Base-by-base conservation (phyloP, 441 rosid genomes). In the Croton laevigatus region DNA sequence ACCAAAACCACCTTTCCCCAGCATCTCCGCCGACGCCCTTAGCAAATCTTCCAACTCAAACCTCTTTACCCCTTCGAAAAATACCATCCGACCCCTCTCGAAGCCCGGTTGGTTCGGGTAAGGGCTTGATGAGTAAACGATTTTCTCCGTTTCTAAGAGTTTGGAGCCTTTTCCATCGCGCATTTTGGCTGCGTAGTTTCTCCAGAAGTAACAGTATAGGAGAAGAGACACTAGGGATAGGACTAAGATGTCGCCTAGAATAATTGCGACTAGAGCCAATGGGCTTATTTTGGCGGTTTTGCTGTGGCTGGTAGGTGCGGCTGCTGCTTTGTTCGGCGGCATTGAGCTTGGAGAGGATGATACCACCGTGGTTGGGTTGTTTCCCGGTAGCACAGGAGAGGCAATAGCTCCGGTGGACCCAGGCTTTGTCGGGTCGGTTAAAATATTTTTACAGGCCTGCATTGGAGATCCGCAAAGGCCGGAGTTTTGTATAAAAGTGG, bases 1-100 rank as follows among this genome's bases (percentile, higher is more conserved):
- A 52, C 99, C 99, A 34, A 88, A 91, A 69, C 93, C 91, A 20
- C 99, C 99, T 70, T 91, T 96, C 48, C 99, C 99, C 65, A 96
- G 49, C 82, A 95, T 97, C 82, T 95, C 99, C 1, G 99, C 99
- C 11, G 99, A 95, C 44, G 98, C 99, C 76, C 95, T 79, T 78
- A 95, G 76, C 81, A 95, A 62, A 78, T 95, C 99, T 81, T 95
- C 99, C 73, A 95, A 80, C 61, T 93, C 97, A 52, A 95, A 95
- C 68, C 82, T 86, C 71, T 68, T 81, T 2, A 75, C 76, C 2
- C 87, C 84, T 61, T 93, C 94, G 55, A 95, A 88, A 76, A 93
- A 95, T 68, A 88, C 88, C 80, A 95, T 68, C 20, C 81, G 86
- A 73, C 85, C 91, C 69, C 75, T 75, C 73, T 84, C 91, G 11